Evolutionary conservation across 208 protist species (phyloP), one percentile per base, ranked within the genome.

Genomic region (Vickermania spadyakhi): DNA sequence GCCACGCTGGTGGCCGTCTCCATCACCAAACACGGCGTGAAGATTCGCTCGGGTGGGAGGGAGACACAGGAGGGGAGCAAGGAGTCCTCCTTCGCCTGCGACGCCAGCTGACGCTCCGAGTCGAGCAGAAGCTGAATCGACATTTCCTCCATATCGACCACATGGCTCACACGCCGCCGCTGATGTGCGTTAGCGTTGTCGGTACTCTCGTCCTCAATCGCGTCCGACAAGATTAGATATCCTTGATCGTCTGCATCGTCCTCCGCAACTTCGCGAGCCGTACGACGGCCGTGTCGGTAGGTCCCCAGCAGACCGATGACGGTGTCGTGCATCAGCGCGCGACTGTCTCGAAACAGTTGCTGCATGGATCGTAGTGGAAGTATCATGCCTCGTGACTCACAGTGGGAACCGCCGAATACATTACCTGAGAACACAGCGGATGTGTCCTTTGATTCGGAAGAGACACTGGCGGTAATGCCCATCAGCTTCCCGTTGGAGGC

Each of bases 1-100:
- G 78, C 66, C 3, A 70, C 82, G 52, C 62, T 64, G 31, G 75
- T 72, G 3, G 83, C 78, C 0, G 86, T 82, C 71, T 95, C 82
- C 22, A 83, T 42, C n/a, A 51, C 52, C 52, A 94, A 62, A n/a
- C 87, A 45, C 7, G 84, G 74, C 4, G 60, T 28, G 29, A 84
- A 73, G 29, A 87, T 67, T 25, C 66, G 72, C 53, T 84, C 72
- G 22, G 80, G 70, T 21, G 74, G 84, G 2, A 91, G 64, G 1
- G 81, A 77, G 14, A 85, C 58, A 28, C 77, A 57, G n/a, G 75
- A 66, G 52, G 80, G 77, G 7, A 70, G 21, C 2, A 60, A 56
- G 36, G 30, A 31, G 68, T 66, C 52, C 42, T 30, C n/a, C 27
- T 31, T 52, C 7, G 56, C 65, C n/a, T 76, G 60, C 26, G 22